phyloP scores from a whole-genome alignment of 208 protist species.

The Trypanosoma lewisi region DNA sequence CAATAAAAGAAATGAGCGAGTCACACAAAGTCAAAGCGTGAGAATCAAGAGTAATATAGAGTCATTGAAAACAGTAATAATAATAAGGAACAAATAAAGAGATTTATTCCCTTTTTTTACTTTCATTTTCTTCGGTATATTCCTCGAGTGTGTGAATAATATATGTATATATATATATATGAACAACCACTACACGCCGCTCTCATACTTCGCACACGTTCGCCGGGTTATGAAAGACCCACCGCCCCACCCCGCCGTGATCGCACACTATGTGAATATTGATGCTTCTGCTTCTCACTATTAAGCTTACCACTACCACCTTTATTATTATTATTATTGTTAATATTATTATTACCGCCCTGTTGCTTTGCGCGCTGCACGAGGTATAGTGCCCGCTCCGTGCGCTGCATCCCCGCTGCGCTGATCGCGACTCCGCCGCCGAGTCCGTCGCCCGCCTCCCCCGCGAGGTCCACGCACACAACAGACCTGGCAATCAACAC shows the following conservation, averaged over 20 bases:
- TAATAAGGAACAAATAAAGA: too few relatives aligned
- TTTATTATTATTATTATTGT: slow-evolving; percentile 4
- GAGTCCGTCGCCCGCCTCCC: slow-evolving; percentile 26
- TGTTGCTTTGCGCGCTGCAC: slow-evolving; percentile 21
- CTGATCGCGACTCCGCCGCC: slow-evolving; percentile 34
- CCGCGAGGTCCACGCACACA: slow-evolving; percentile 49
- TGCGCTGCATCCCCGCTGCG: slow-evolving; percentile 25
- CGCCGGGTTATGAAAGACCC: not conserved
- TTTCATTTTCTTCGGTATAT: too few relatives aligned
- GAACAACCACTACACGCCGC: too few relatives aligned
- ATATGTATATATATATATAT: too few relatives aligned
- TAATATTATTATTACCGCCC: slow-evolving; percentile 1
- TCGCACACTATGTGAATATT: too few relatives aligned
- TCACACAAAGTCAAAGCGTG: too few relatives aligned
- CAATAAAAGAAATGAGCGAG: too few relatives aligned
- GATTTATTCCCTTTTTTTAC: too few relatives aligned
- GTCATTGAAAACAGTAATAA: too few relatives aligned
- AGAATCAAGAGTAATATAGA: too few relatives aligned
- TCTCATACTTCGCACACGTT: too few relatives aligned
- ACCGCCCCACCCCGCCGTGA: slow-evolving; percentile 1
- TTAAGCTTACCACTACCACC: not conserved
- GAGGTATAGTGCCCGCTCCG: slow-evolving; percentile 32
- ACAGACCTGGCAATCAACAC: slow-evolving; percentile 61
- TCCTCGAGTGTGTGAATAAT: too few relatives aligned
- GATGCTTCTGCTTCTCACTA: not conserved